Evolutionary conservation across 108 stramenopile genomes (phyloP).

Genomic region (Poteriospumella lacustris): DNA sequence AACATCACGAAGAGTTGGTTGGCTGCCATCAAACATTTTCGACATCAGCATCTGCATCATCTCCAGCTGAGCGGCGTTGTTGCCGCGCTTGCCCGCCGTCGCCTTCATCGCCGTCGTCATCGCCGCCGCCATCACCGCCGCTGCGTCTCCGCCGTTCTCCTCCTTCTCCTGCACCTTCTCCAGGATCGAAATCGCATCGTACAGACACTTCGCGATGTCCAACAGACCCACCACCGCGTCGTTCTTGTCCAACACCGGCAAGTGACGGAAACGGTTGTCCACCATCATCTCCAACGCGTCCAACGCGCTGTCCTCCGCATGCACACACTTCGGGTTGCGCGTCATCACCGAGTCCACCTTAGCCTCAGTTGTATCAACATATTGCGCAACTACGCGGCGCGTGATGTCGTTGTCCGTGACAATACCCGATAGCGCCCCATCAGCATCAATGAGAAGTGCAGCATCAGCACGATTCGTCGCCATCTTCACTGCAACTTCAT

Average conservation of each 20-base stretch:
- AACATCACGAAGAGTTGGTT: constrained; percentile 50
- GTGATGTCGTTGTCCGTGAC: constrained; percentile 51
- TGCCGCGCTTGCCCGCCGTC: neutral
- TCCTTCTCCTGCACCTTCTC: constrained; percentile 63
- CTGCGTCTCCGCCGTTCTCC: constrained; percentile 58
- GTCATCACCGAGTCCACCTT: constrained; percentile 16
- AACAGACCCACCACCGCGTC: constrained; percentile 76
- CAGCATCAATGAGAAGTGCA: neutral
- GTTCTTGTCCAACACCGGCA: constrained; percentile 75
- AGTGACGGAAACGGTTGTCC: constrained; percentile 72
- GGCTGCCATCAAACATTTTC: constrained; percentile 44
- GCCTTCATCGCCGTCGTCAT: neutral
- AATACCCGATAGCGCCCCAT: constrained; percentile 38
- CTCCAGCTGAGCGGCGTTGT: neutral
- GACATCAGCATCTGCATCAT: constrained; percentile 33
- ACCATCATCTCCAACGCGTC: constrained; percentile 85
- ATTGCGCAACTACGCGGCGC: constrained; percentile 23
- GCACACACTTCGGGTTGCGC: constrained; percentile 8
- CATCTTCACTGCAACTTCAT: too few relatives aligned
- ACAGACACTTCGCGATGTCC: constrained; percentile 88
- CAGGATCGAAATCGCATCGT: constrained; percentile 82
- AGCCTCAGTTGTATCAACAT: neutral
- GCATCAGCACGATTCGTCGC: too few relatives aligned
- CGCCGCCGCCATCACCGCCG: constrained; percentile 56
- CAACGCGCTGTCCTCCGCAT: constrained; percentile 59